These are phyloP conservation scores for Verticillium isaacii DNA, from an alignment of 2,329 filamentous ascomycete species.

Conservation along the genomic window DNA sequence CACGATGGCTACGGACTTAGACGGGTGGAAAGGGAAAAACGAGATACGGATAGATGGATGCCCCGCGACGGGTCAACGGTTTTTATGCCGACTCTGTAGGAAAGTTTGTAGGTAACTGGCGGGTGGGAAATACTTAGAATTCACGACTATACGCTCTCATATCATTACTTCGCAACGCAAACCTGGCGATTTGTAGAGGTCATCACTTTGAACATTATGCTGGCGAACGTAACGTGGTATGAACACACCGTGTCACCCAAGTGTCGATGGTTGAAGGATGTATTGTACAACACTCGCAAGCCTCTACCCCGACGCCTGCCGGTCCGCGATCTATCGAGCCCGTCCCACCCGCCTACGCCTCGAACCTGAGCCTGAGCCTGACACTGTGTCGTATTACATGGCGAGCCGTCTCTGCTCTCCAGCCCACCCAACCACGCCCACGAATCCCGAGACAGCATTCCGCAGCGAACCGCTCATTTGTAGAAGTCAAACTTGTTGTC, in stretches of 20 bases:
- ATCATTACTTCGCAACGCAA: too few relatives aligned
- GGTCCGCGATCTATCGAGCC: background rate
- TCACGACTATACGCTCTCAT: background rate
- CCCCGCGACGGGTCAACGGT: background rate
- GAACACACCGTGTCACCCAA: too few relatives aligned
- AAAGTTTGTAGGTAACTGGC: background rate
- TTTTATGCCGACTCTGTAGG: background rate
- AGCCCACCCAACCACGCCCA: background rate
- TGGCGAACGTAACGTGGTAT: too few relatives aligned
- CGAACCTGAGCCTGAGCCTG: background rate
- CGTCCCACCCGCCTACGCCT: background rate
- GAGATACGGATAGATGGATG: background rate
- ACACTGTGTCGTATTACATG: background rate
- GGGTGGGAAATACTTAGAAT: background rate
- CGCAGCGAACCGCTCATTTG: slow-evolving; percentile 48
- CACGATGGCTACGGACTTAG: background rate
- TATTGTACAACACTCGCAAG: background rate
- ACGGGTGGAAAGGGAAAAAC: background rate
- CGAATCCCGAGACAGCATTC: background rate
- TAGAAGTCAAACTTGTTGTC: slow-evolving; percentile 88
- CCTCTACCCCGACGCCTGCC: background rate
- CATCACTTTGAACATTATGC: too few relatives aligned
- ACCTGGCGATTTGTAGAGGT: too few relatives aligned
- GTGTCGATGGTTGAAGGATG: background rate
- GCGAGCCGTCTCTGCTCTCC: background rate